Conservation (phyloP, 2,329 filamentous ascomycete species). For the Elsinoe ampelina region DNA sequence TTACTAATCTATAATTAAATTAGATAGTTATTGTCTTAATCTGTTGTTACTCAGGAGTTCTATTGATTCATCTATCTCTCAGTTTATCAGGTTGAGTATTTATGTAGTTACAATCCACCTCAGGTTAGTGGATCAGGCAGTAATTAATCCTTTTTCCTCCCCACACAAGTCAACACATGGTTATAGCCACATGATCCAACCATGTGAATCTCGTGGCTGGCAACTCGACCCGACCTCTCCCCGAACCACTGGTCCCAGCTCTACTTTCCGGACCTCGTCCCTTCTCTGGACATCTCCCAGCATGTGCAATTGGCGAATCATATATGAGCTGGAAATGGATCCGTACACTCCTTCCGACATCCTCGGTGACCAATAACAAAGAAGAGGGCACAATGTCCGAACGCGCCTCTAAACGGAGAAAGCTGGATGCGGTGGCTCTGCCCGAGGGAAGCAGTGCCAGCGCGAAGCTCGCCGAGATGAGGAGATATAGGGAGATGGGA, state of each 20-base stretch:
- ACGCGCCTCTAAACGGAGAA: constrained; percentile 12
- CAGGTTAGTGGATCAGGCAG: too few species aligned
- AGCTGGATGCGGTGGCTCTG: constrained; percentile 2
- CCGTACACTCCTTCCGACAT: background rate
- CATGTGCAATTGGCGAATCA: background rate
- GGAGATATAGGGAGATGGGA: background rate
- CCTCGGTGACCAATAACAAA: background rate
- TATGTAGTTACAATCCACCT: too few species aligned
- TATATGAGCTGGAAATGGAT: constrained; percentile 9
- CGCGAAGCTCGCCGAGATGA: constrained; percentile 1
- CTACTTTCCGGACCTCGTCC: too few species aligned
- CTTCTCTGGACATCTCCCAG: background rate
- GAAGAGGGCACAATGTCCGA: background rate
- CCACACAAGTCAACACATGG: too few species aligned
- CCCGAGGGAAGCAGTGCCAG: background rate
- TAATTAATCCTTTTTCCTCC: too few species aligned
- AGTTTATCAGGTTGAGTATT: too few species aligned
- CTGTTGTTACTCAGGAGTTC: too few species aligned
- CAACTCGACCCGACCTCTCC: background rate
- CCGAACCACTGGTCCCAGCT: background rate
- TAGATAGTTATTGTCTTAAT: too few species aligned
- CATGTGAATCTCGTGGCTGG: background rate
- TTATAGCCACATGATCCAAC: background rate
- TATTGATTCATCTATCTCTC: too few species aligned
- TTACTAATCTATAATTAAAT: too few species aligned